Conservation (phyloP, 148 eudicot genomes). For the Silene latifolia region DNA sequence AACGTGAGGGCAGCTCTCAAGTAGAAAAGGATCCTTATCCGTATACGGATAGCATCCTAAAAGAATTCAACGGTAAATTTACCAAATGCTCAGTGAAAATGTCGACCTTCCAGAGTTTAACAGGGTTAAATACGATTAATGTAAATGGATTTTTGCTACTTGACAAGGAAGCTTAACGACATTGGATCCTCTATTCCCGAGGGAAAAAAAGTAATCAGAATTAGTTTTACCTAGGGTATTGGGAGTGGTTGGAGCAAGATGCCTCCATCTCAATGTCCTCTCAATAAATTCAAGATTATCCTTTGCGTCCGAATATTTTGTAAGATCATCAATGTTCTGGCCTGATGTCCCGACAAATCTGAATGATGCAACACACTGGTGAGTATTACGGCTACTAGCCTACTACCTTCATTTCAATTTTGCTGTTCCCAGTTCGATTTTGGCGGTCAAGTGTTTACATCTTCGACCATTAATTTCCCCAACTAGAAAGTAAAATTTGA, state of each 20-base stretch:
- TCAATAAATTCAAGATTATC: constrained; percentile 75
- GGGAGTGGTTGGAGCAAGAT: constrained; percentile 91
- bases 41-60: constrained; percentile 95
- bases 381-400: neutral
- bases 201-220: neutral
- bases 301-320: constrained; percentile 73
- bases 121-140: neutral
- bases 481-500: no score
- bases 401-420: no score
- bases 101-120: neutral
- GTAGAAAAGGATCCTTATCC: constrained; percentile 87
- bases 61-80: constrained; percentile 4
- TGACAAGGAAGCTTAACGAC: neutral
- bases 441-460: no score
- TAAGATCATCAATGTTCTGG: constrained; percentile 87
- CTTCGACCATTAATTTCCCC: no score
- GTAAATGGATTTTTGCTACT: no score
- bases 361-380: constrained; percentile 18
- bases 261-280: constrained; percentile 93
- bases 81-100: neutral
- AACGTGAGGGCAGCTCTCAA: constrained; percentile 93
- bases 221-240: constrained; percentile 73
- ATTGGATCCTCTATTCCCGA: no score
- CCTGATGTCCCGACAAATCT: constrained; percentile 98
- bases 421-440: no score